Base-by-base conservation (phyloP, 2,329 filamentous ascomycete genomes). In the Hymenoscyphus occultus region DNA sequence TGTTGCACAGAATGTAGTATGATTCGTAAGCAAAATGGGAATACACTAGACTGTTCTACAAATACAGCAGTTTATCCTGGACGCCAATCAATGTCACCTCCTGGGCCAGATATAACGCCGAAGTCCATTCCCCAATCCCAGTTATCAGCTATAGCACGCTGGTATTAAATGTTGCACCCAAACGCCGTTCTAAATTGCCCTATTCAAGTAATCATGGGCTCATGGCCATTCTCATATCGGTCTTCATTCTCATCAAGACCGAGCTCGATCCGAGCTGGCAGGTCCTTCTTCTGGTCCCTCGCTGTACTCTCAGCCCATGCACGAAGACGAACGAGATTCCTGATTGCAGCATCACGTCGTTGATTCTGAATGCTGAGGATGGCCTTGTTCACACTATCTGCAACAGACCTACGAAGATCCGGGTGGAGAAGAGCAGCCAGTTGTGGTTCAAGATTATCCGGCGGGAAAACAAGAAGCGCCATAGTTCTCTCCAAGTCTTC, bases 401-500 rank as follows among this genome's bases (percentile, higher is more conserved):
- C 95, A n/a, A 97, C 93, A 56, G 89, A 86, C 70, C 89, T 87
- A 67, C 95, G 88, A 56, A 98, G 83, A 59, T 87, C 84, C 2
- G 93, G 91, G 70, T 96, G 85, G 19, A 99, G 81, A 35, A 99
- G 81, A 58, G 86, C 86, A 45, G 89, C 87, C 39, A 97, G 81
- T 59, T 91, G 87, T 2, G 91, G 88, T 56, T 91, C 86, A 45
- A 97, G 83, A 61, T 86, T 89, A 62, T 95, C 90, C n/a, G 86
- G 84, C 0, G 92, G 88, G 71, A 97, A 97, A 56, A 99, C 90
- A 48, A 99, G 82, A 51, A 99, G 83, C 0, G 92, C 90, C 89
- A 99, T 97, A 0, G 95, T 97, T 75, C 89, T 86, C 78, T 99
- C 95, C 12, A 99, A 82, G 67, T 96, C 93, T 69, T 90, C 86